Conservation (phyloP, 2,329 filamentous ascomycete species). For the Pseudogymnoascus sp. region DNA sequence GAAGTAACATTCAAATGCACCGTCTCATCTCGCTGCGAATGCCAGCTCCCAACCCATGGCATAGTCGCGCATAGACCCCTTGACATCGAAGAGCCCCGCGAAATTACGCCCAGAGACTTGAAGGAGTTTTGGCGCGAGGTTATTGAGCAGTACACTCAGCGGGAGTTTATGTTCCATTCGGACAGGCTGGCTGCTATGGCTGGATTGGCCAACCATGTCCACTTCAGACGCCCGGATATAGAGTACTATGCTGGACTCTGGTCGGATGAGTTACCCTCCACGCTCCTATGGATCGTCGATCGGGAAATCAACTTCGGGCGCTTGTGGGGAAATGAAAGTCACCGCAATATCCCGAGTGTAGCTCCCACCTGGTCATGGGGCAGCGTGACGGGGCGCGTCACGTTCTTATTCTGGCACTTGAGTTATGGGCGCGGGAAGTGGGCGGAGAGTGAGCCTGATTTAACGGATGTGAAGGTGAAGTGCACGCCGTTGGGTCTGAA, state of each 20-base stretch:
- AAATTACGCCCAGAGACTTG: not conserved
- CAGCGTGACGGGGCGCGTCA: not conserved
- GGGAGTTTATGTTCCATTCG: constrained; percentile 12
- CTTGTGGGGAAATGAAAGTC: not conserved
- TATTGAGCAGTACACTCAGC: constrained; percentile 14
- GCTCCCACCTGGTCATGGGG: not conserved
- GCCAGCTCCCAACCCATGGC: not conserved
- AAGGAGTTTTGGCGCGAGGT: constrained; percentile 11
- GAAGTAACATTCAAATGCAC: constrained; percentile 8
- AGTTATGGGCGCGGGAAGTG: not conserved
- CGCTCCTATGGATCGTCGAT: not conserved
- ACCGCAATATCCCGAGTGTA: not conserved
- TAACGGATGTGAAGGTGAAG: not conserved
- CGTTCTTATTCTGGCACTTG: not conserved
- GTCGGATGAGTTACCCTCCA: not conserved
- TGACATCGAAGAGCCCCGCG: not conserved
- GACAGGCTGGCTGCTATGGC: constrained; percentile 15
- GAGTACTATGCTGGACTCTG: constrained; percentile 17
- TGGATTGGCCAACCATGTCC: constrained; percentile 1
- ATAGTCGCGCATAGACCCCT: not conserved
- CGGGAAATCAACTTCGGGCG: not conserved
- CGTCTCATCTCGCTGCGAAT: constrained; percentile 12
- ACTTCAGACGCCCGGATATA: not conserved
- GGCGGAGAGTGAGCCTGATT: not conserved
- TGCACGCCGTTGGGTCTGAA: not conserved